These are phyloP conservation scores for Clonostachys solani DNA, from an alignment of 2,329 filamentous ascomycete species.

Conservation along the genomic window DNA sequence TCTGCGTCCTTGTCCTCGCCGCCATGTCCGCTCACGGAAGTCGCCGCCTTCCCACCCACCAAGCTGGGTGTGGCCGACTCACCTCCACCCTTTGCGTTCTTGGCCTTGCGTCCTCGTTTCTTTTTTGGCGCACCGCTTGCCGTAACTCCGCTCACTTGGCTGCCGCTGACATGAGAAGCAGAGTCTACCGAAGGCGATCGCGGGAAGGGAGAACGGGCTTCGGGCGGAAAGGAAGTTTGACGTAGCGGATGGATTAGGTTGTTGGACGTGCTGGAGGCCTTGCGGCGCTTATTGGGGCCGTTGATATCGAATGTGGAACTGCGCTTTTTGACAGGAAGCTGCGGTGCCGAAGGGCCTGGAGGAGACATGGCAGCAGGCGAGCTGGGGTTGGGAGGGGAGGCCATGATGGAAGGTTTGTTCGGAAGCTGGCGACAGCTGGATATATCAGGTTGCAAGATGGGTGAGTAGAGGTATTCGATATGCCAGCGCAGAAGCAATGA, in stretches of 20 bases:
- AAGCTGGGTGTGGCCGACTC: conserved; percentile 30
- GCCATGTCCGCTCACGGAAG: conserved; percentile 38
- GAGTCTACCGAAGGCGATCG: conserved; percentile 64
- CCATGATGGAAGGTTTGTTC: conserved; percentile 28
- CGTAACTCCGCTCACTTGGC: conserved; percentile 43
- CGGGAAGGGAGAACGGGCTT: conserved; percentile 47
- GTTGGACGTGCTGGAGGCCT: conserved; percentile 58
- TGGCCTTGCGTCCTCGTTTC: conserved; percentile 59
- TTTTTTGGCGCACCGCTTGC: conserved; percentile 42
- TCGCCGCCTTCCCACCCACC: conserved; percentile 32
- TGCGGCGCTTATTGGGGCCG: conserved; percentile 60
- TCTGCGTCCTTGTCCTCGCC: conserved; percentile 43
- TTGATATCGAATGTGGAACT: conserved; percentile 47
- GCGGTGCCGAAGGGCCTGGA: conserved; percentile 44
- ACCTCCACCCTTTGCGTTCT: conserved; percentile 35
- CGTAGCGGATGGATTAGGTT: conserved; percentile 67
- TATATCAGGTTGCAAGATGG: no score
- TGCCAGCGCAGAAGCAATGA: no score
- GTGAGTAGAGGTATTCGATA: no score
- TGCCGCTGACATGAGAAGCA: conserved; percentile 57
- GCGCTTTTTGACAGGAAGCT: conserved; percentile 56
- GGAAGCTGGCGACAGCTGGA: no score
- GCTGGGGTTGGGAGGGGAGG: conserved; percentile 49
- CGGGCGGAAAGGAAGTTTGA: conserved; percentile 77
- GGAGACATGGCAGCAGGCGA: conserved; percentile 52